A percentile compares a stretch with the other conserved stretches of the same genome.
These are phyloP conservation scores for Ceratobasidium papillatum DNA, from an alignment of 1,284 basidiomycete genomes.

Conservation along the genomic window DNA sequence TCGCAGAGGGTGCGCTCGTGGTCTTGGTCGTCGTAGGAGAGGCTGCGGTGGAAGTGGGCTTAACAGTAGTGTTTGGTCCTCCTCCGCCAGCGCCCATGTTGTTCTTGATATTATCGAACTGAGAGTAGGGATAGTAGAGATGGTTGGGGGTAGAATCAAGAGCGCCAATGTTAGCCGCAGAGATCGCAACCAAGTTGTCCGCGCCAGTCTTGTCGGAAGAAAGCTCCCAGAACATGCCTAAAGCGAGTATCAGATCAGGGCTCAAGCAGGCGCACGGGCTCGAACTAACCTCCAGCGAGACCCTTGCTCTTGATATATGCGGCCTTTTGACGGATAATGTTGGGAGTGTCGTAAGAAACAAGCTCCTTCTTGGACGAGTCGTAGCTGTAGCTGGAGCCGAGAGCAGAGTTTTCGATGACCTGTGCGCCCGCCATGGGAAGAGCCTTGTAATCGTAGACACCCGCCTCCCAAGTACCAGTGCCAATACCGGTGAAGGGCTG, in stretches of 20 bases:
- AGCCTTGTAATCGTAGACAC: constrained; percentile 77
- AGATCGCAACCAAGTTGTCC: constrained; percentile 65
- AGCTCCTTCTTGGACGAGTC: constrained; percentile 68
- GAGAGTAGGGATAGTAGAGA: constrained; percentile 59
- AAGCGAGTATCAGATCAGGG: not conserved
- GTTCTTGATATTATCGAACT: constrained; percentile 53
- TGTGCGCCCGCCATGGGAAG: constrained; percentile 65
- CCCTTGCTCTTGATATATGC: constrained; percentile 73
- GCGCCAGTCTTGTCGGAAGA: constrained; percentile 68
- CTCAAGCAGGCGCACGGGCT: constrained; percentile 46
- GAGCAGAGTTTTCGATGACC: constrained; percentile 71
- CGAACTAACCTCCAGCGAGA: constrained; percentile 79
- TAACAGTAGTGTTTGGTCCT: constrained; percentile 23
- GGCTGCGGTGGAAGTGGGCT: constrained; percentile 5
- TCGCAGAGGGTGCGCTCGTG: constrained; percentile 2
- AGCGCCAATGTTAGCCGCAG: constrained; percentile 58
- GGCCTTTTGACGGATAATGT: constrained; percentile 76
- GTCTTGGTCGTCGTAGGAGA: not conserved
- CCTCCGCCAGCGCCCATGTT: constrained; percentile 45
- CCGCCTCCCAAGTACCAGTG: constrained; percentile 73
- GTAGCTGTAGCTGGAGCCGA: constrained; percentile 68
- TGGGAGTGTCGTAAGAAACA: constrained; percentile 84
- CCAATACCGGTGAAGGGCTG: constrained; percentile 79
- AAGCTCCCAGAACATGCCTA: constrained; percentile 59
- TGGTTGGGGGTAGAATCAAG: constrained; percentile 77